Percentiles rank a stretch among this genome's conserved stretches.
Conservation (phyloP, 2,329 filamentous ascomycete genomes). For the Claviceps citrina region DNA sequence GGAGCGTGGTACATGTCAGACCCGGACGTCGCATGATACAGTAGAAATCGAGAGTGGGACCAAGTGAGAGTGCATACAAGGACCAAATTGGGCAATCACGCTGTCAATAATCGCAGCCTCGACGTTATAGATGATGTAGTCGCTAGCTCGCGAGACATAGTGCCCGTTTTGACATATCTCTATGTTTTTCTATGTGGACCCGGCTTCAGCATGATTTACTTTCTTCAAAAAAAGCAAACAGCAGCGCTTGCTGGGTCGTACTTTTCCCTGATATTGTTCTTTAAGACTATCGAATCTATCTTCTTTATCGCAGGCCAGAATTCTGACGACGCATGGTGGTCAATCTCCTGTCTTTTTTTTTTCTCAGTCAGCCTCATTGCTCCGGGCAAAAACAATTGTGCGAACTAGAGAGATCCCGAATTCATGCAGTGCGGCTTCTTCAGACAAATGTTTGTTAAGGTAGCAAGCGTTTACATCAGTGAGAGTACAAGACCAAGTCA, state of each 20-base stretch:
- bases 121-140: conserved; percentile 98
- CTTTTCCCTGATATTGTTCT: conserved; percentile 71
- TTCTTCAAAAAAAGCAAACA: conserved; percentile 9
- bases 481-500: conserved; percentile 49
- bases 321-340: conserved; percentile 36
- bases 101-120: conserved; percentile 81
- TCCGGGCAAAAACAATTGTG: neutral
- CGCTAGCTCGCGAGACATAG: conserved; percentile 86
- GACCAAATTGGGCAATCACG: conserved; percentile 78
- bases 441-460: conserved; percentile 78
- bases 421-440: conserved; percentile 25
- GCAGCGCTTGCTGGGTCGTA: conserved; percentile 33
- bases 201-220: conserved; percentile 31
- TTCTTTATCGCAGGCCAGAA: conserved; percentile 86
- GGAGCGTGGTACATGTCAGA: conserved; percentile 5
- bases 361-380: neutral
- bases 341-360: conserved; percentile 9
- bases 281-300: conserved; percentile 71
- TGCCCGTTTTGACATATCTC: conserved; percentile 89
- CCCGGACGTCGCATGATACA: no score
- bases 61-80: conserved; percentile 49
- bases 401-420: neutral
- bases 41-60: no score
- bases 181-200: conserved; percentile 47
- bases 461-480: conserved; percentile 99